A percentile compares a stretch with the other conserved stretches of the same genome.
phyloP scores from a whole-genome alignment of 2,329 filamentous ascomycete species.

The Alternaria solani region DNA sequence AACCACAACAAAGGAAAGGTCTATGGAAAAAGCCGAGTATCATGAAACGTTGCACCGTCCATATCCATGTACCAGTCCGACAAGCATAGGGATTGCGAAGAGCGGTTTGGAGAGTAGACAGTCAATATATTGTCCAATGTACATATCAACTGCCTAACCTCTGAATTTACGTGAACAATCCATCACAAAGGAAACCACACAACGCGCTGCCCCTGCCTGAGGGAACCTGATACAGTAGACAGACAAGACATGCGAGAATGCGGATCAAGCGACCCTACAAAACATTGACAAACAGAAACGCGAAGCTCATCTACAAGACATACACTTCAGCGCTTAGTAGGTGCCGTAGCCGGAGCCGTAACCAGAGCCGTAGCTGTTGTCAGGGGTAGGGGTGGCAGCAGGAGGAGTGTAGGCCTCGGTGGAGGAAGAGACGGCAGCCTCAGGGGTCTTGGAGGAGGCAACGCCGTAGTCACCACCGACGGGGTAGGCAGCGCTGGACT shows the following conservation, averaged over 20 bases:
- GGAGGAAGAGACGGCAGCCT: constrained; percentile 12
- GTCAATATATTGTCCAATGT: constrained; percentile 34
- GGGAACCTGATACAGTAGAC: constrained; percentile 29
- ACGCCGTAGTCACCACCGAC: constrained; percentile 22
- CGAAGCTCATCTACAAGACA: constrained; percentile 26
- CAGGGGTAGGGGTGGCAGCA: constrained; percentile 22
- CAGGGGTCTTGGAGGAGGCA: constrained; percentile 18
- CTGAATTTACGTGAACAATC: constrained; percentile 14
- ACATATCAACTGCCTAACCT: constrained; percentile 19
- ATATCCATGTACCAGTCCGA: background rate
- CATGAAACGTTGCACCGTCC: background rate
- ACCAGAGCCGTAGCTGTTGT: constrained; percentile 9
- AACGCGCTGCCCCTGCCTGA: constrained; percentile 29
- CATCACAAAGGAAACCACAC: constrained; percentile 29
- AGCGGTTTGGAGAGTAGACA: constrained; percentile 20
- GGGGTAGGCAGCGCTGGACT: constrained; percentile 27
- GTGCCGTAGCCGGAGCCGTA: constrained; percentile 33
- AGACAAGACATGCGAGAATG: constrained; percentile 39
- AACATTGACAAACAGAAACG: constrained; percentile 25
- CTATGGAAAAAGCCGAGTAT: constrained; percentile 10
- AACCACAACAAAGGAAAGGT: constrained; percentile 21
- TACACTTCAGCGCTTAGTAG: constrained; percentile 29
- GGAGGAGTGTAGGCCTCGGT: constrained; percentile 18
- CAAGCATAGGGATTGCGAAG: background rate
- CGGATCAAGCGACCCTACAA: constrained; percentile 32